A percentile compares a stretch with the other conserved stretches of the same genome.
These are phyloP conservation scores for Acer yangbiense DNA, from an alignment of 345 rosid species.

Conservation along the genomic window DNA sequence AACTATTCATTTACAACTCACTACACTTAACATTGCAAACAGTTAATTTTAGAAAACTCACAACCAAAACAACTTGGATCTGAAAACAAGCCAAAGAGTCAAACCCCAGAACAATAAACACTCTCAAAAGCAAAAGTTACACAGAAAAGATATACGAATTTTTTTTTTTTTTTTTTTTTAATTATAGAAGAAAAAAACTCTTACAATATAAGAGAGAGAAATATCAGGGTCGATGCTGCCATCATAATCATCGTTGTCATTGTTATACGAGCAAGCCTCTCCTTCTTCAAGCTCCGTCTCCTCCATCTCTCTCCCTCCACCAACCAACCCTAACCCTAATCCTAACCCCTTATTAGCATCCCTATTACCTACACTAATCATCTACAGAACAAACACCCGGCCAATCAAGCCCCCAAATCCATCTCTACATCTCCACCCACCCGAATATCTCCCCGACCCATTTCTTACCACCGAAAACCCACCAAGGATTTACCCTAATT, in stretches of 20 bases:
- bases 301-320: constrained; percentile 39
- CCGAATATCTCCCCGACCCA: constrained; percentile 19
- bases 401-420: constrained; percentile 27
- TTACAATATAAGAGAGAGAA: constrained; percentile 83
- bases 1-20: constrained; percentile 23
- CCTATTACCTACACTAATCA: constrained; percentile 54
- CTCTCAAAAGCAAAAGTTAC: not conserved
- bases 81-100: constrained; percentile 15
- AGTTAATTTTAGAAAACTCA: constrained; percentile 22
- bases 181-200: constrained; percentile 19
- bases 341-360: constrained; percentile 54
- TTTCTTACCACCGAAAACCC: constrained; percentile 35
- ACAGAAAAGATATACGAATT: not conserved
- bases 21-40: constrained; percentile 23
- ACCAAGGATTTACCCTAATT: constrained; percentile 30
- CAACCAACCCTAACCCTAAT: constrained; percentile 46
- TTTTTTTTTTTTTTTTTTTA: not conserved
- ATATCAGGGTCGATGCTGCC: constrained; percentile 66
- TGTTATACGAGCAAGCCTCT: constrained; percentile 66
- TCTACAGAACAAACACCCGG: constrained; percentile 24
- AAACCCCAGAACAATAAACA: constrained; percentile 10
- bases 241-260: constrained; percentile 47
- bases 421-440: constrained; percentile 24
- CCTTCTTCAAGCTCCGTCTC: constrained; percentile 80
- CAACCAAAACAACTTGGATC: constrained; percentile 28